Evolutionary conservation across 2,329 filamentous ascomycete species (phyloP).

Genomic region (Dactylella cylindrospora): DNA sequence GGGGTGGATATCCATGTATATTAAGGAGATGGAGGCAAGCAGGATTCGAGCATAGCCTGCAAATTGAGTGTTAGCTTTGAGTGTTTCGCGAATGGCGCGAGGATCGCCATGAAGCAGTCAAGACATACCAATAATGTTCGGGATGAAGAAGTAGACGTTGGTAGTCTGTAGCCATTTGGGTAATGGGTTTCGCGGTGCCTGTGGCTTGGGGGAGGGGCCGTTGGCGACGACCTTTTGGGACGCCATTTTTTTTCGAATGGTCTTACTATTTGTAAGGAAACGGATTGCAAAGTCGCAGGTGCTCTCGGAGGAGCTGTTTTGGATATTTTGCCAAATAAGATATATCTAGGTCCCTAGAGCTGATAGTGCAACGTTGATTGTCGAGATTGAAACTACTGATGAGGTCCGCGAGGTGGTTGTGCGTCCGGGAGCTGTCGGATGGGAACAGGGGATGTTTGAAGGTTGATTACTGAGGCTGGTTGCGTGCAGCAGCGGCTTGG

Average conservation of each 20-base stretch:
- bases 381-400: background rate
- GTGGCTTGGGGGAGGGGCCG: constrained; percentile 52
- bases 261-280: background rate
- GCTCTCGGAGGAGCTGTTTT: too few relatives aligned
- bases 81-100: constrained; percentile 1
- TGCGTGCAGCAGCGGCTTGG: background rate
- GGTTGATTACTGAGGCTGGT: too few relatives aligned
- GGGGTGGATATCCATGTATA: constrained; percentile 99
- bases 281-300: background rate
- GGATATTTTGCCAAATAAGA: too few relatives aligned
- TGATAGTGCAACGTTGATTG: background rate
- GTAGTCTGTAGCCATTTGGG: constrained; percentile 57
- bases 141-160: constrained; percentile 80
- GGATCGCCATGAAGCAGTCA: constrained; percentile 4
- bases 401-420: background rate
- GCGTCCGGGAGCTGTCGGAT: constrained; percentile 36
- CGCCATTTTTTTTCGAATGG: constrained; percentile 29
- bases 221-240: constrained; percentile 50
- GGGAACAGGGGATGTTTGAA: constrained; percentile 3
- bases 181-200: constrained; percentile 47
- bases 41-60: constrained; percentile 75
- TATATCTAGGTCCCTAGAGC: too few relatives aligned
- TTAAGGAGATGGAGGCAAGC: constrained; percentile 83
- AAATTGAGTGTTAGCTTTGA: constrained; percentile 1
- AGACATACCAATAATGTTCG: constrained; percentile 60